Conservation (phyloP, 2,329 filamentous ascomycete species). For the Fusarium oligoseptatum region DNA sequence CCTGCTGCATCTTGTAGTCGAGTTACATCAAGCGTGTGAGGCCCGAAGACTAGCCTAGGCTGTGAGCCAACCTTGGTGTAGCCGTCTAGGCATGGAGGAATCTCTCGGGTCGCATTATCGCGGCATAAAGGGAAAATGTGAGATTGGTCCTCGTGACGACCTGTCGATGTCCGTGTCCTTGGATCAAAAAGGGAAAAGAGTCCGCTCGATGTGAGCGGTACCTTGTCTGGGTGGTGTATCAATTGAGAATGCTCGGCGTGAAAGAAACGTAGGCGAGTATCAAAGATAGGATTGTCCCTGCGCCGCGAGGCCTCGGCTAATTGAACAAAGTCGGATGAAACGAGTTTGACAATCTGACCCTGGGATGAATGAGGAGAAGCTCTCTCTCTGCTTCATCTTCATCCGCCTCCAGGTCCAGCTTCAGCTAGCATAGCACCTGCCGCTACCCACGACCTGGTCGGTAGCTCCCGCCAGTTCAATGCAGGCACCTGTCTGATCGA, state of each 20-base stretch:
- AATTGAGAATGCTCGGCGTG: neutral
- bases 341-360: conserved; percentile 19
- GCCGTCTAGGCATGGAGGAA: neutral
- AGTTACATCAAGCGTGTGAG: conserved; percentile 35
- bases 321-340: conserved; percentile 16
- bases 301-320: neutral
- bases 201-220: neutral
- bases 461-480: conserved; percentile 28
- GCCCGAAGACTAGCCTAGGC: conserved; percentile 13
- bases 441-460: conserved; percentile 1
- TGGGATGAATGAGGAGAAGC: conserved; percentile 25
- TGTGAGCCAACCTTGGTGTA: conserved; percentile 5
- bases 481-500: conserved; percentile 23
- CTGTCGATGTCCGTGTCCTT: neutral
- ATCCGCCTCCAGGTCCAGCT: neutral
- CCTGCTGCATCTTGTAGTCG: conserved; percentile 28
- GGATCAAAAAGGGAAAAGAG: conserved; percentile 9
- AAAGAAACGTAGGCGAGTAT: neutral
- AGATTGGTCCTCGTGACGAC: neutral
- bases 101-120: neutral
- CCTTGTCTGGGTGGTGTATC: neutral
- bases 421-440: conserved; percentile 3
- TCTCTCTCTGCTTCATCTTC: conserved; percentile 3
- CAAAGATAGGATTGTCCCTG: neutral
- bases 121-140: neutral